phyloP scores from a whole-genome alignment of 148 eudicot genomes.

The Fagopyrum tataricum region DNA sequence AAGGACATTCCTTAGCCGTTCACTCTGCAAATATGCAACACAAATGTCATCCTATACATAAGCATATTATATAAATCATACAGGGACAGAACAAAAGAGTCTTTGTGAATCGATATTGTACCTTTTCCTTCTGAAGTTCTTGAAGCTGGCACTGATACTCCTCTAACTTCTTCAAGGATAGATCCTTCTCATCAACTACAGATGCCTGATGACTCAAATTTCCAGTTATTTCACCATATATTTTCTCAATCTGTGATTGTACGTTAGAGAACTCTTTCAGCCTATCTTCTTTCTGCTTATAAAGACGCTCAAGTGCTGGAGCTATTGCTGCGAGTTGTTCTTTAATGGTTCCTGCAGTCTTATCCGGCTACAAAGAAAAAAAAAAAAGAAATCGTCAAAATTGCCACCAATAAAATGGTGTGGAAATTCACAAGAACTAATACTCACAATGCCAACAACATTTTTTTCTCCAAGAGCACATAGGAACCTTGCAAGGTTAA shows the following conservation, averaged over 20 bases:
- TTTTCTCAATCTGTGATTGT: slow-evolving; percentile 74
- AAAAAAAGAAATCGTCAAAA: background rate
- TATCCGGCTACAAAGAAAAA: slow-evolving; percentile 63
- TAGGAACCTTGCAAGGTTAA: slow-evolving; percentile 60
- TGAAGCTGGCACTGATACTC: slow-evolving; percentile 82
- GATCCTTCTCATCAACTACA: slow-evolving; percentile 74
- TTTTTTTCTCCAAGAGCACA: slow-evolving; percentile 85
- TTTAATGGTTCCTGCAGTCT: slow-evolving; percentile 83
- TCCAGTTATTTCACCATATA: slow-evolving; percentile 75
- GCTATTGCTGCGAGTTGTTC: slow-evolving; percentile 87
- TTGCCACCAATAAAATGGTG: background rate
- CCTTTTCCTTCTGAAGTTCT: slow-evolving; percentile 96
- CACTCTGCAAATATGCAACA: slow-evolving; percentile 50
- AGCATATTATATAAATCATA: too few relatives aligned
- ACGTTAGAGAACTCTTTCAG: slow-evolving; percentile 65
- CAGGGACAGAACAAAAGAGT: background rate
- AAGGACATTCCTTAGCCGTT: slow-evolving; percentile 86
- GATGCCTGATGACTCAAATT: slow-evolving; percentile 45
- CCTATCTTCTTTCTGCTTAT: slow-evolving; percentile 76
- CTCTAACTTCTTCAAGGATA: slow-evolving; percentile 73
- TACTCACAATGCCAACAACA: slow-evolving; percentile 66
- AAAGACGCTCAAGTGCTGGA: slow-evolving; percentile 68
- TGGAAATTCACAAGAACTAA: background rate
- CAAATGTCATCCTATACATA: background rate
- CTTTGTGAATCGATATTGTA: slow-evolving; percentile 1